Conservation (phyloP, 2,329 filamentous ascomycete species). For the Cercospora janseana region DNA sequence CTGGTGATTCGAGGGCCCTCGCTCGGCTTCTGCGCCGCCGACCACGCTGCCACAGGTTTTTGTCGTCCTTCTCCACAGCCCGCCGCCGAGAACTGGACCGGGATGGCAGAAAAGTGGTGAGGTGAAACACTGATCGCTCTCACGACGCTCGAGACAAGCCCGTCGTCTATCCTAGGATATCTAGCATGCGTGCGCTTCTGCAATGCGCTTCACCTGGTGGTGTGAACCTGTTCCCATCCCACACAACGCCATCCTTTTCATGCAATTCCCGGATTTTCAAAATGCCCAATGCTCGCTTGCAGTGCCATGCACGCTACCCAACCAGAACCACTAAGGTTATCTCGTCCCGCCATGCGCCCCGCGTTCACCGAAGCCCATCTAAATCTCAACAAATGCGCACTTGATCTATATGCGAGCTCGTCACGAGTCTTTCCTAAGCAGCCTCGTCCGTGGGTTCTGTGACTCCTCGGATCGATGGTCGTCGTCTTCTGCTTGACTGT, state of each 20-base stretch:
- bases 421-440: constrained; percentile 25
- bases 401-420: constrained; percentile 10
- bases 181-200: constrained; percentile 14
- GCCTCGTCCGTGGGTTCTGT: constrained; percentile 25
- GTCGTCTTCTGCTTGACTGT: constrained; percentile 22
- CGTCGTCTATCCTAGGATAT: constrained; percentile 13
- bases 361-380: constrained; percentile 16
- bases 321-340: no score
- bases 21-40: neutral
- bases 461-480: constrained; percentile 17
- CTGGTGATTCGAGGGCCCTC: no score
- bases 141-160: constrained; percentile 6
- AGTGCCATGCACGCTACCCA: constrained; percentile 7
- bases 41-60: constrained; percentile 4
- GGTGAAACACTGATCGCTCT: constrained; percentile 4
- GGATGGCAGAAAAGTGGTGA: constrained; percentile 1
- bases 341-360: no score
- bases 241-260: constrained; percentile 8
- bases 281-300: constrained; percentile 8
- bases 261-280: neutral
- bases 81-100: neutral
- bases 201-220: neutral
- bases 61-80: neutral
- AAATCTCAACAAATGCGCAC: constrained; percentile 14
- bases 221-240: neutral